Evolutionary conservation across 306 rosid genomes (phyloP), one percentile per base, ranked within the genome.

Genomic region (Quercus wislizeni): DNA sequence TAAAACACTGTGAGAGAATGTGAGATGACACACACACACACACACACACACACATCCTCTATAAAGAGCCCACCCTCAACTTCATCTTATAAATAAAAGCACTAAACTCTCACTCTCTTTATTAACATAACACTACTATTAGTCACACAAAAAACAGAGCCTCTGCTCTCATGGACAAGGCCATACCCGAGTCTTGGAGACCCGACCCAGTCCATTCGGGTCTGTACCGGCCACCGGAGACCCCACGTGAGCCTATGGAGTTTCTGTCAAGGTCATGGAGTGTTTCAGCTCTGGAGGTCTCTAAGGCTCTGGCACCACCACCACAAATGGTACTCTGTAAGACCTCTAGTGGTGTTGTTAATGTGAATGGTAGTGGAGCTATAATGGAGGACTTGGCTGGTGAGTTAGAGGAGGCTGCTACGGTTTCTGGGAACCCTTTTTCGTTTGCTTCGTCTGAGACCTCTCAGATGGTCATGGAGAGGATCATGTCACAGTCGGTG

Each of bases 241-340:
- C 97, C 4, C 97, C 97, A 1, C 85, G 81, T 0, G 97, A 89
- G 81, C 91, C 99, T 58, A 92, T 92, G 93, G 97, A 94, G 88
- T 94, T 88, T 27, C 95, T 92, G 56, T 94, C 97, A 0, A 96
- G 98, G 28, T 94, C 97, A 1, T 94, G 98, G 98, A 90, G 97
- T 74, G 82, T 88, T 27, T 94, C 99, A 5, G 92, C 99, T 33
- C 67, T 75, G 8, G 94, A 95, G 81, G 89, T 92, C 54, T 92
- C 98, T 71, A 91, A 95, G 38, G 95, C 97, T 46, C 82, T 95
- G 2, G 83, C 94, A 0, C 92, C 97, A 0, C 83, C 89, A 4
- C 96, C 38, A 3, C 38, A 74, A n/a, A 69, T 78, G 31, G 74
- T 83, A 0, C 77, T 87, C 33, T 33, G 92, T 3, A 92, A 90